Percentiles rank a stretch among this genome's conserved stretches.
Conservation (phyloP, 495 filamentous ascomycete genomes). For the Aspergillus baeticus region DNA sequence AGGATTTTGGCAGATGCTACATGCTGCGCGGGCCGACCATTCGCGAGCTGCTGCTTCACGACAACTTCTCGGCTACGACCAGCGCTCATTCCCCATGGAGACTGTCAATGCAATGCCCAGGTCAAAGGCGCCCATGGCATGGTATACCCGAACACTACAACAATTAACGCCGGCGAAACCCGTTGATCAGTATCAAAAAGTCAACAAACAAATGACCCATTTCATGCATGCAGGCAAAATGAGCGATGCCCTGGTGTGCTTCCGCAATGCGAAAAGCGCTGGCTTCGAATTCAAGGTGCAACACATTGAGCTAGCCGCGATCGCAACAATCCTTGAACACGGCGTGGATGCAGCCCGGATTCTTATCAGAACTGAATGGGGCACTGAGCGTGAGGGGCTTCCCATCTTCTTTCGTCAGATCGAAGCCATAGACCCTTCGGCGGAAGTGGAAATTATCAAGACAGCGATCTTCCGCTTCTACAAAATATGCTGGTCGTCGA, state of each 20-base stretch:
- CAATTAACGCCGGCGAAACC: slow-evolving; percentile 26
- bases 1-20: slow-evolving; percentile 45
- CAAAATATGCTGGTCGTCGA: slow-evolving; percentile 33
- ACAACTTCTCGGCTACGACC: slow-evolving; percentile 38
- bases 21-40: slow-evolving; percentile 36
- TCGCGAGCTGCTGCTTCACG: slow-evolving; percentile 32
- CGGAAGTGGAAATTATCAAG: slow-evolving; percentile 29
- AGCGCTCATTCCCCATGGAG: slow-evolving; percentile 23
- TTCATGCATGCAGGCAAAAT: slow-evolving; percentile 38
- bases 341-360: slow-evolving; percentile 30
- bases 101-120: slow-evolving; percentile 23
- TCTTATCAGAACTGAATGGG: slow-evolving; percentile 34
- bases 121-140: slow-evolving; percentile 14
- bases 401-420: slow-evolving; percentile 43
- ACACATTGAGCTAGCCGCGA: slow-evolving; percentile 38
- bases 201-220: slow-evolving; percentile 38
- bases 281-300: slow-evolving; percentile 29
- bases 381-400: slow-evolving; percentile 16
- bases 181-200: slow-evolving; percentile 31
- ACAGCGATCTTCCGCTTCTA: slow-evolving; percentile 43
- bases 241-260: slow-evolving; percentile 27
- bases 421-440: slow-evolving; percentile 21
- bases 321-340: slow-evolving; percentile 36
- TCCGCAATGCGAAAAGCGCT: slow-evolving; percentile 25
- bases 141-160: slow-evolving; percentile 30